phyloP scores from a whole-genome alignment of 441 rosid species.

The Biscutella laevigata region DNA sequence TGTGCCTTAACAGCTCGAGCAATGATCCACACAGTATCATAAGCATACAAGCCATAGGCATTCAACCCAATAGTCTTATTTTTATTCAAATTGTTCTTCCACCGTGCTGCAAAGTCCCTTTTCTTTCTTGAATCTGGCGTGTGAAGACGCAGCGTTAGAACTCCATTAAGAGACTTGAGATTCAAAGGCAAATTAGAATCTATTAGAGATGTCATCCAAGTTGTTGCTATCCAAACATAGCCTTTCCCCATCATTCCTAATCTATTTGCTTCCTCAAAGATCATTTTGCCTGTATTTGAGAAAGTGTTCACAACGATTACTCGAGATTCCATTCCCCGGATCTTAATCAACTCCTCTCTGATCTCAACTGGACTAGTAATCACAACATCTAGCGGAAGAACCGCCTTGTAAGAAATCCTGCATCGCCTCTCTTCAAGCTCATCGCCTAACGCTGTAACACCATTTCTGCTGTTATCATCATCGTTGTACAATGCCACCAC shows the following conservation, averaged over 20 bases:
- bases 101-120: slow-evolving; percentile 47
- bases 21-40: slow-evolving; percentile 90
- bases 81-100: slow-evolving; percentile 50
- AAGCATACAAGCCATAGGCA: slow-evolving; percentile 67
- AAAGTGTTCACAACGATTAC: slow-evolving; percentile 57
- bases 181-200: slow-evolving; percentile 47
- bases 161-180: slow-evolving; percentile 40
- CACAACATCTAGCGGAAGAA: slow-evolving; percentile 46
- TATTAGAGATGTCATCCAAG: slow-evolving; percentile 68
- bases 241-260: slow-evolving; percentile 77
- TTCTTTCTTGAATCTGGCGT: slow-evolving; percentile 56
- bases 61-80: slow-evolving; percentile 52
- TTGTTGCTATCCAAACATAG: slow-evolving; percentile 82
- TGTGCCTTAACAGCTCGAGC: slow-evolving; percentile 60
- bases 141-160: slow-evolving; percentile 60
- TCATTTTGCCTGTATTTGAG: slow-evolving; percentile 40
- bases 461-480: slow-evolving; percentile 79
- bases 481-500: slow-evolving; percentile 63
- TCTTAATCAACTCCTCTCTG: slow-evolving; percentile 42
- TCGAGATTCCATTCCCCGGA: slow-evolving; percentile 62
- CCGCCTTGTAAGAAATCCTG: slow-evolving; percentile 68
- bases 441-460: slow-evolving; percentile 56
- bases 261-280: slow-evolving; percentile 56
- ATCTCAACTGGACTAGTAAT: slow-evolving; percentile 35
- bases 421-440: slow-evolving; percentile 67